Percentiles rank a stretch among this genome's conserved stretches.
These are phyloP conservation scores for Fusarium metavorans DNA, from an alignment of 2,329 filamentous ascomycete species.

Conservation along the genomic window DNA sequence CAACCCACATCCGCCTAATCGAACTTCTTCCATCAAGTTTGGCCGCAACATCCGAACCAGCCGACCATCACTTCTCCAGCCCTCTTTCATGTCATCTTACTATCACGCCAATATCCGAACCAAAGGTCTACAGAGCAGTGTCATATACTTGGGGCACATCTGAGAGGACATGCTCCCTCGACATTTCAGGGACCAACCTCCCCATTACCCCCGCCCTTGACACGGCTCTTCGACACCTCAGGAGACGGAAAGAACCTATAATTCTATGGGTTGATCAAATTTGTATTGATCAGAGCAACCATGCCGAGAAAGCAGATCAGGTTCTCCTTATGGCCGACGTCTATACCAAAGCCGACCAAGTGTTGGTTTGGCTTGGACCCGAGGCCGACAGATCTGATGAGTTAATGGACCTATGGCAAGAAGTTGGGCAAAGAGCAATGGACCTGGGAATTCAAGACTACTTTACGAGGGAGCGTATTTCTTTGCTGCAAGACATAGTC, in stretches of 20 bases:
- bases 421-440: neutral
- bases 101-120: neutral
- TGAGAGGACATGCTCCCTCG: neutral
- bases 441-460: neutral
- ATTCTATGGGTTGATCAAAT: constrained; percentile 3
- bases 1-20: constrained; percentile 4
- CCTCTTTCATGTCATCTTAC: neutral
- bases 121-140: neutral
- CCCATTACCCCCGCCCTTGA: constrained; percentile 1
- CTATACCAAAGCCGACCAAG: constrained; percentile 1
- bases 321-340: constrained; percentile 3
- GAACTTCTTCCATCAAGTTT: neutral
- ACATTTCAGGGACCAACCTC: neutral
- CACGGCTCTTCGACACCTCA: neutral
- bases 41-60: neutral
- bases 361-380: constrained; percentile 1
- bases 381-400: neutral
- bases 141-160: constrained; percentile 4
- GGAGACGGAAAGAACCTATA: neutral
- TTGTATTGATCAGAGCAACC: neutral
- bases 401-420: neutral
- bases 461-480: neutral
- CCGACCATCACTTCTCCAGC: neutral
- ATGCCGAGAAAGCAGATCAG: constrained; percentile 2
- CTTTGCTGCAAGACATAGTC: neutral